Base-by-base conservation (phyloP, 1,139 yeast genomes). In the Geotrichum europaeum region DNA sequence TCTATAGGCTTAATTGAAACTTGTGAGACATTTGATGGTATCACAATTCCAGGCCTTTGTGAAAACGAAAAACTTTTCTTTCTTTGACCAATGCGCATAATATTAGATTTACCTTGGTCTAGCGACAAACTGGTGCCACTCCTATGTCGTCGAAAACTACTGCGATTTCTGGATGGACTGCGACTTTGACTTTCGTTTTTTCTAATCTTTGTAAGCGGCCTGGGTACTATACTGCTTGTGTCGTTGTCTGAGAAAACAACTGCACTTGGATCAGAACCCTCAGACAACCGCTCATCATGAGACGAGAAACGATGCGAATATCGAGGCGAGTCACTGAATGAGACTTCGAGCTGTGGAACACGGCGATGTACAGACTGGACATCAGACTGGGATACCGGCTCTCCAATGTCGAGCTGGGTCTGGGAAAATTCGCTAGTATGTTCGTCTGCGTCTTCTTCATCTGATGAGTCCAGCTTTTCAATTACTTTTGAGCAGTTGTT, bases 401-500 rank as follows among this genome's bases (percentile, higher is more conserved):
- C 62, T 22, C 54, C 58, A 20, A 53, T 54, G 24, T 58, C 54
- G 10, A 56, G 56, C 12, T 50, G 45, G 4, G 51, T 34, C 12
- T 34, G 57, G 7, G 51, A 43, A 40, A 51, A 55, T 2, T 64
- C 64, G 28, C 57, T 59, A 51, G 56, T 51, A 15, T 59, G 55
- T 7, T 60, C 61, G 3, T 60, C 62, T 4, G 62, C 60, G 36
- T 64, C 64, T 28, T 65, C 66, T 47, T 62, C 61, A 50, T 63
- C 67, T 24, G 65, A 62, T 2, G 66, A 64, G 40, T 57, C 64
- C 9, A 64, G 51, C 55, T 80, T 79, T 59, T 81, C 83, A 10
- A 84, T 81, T 63, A 83, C 79, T 43, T 85, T 83, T 65, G 84
- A 81, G 70, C 98, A 91, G 2, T 88, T 85, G 62, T 82, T 80